Evolutionary conservation across 1,284 basidiomycete species (phyloP), one percentile per base, ranked within the genome.

Genomic region (Cutaneotrichosporon sp.): DNA sequence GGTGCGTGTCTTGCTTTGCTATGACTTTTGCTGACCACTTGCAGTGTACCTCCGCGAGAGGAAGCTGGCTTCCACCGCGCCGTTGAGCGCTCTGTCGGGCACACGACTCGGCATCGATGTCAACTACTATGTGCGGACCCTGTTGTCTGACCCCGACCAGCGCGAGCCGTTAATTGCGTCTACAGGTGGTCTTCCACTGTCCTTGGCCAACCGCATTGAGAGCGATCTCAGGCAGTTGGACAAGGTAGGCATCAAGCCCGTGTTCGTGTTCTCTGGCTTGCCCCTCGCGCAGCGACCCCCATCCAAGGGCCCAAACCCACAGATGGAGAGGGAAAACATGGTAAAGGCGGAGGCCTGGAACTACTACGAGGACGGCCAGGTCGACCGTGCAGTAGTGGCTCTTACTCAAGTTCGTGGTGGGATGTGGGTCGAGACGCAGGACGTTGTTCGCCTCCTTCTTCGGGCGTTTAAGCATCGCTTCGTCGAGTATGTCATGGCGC

Each of bases 41-140:
- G 9, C 73, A 93, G 90, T 81, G 71, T 89, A 89, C 72, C 80
- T 97, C 63, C 75, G 81, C 30, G 90, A 94, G 78, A 85, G 88
- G 72, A 90, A 91, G 76, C 86, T 94, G 66, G 75, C 88, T 57
- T 85, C 90, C 75, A 86, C 85, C 44, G 84, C 87, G 49, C 84
- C 90, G 22, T 82, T 99, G 51, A 84, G 82, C 55, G 83, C 87
- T 7, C 81, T 99, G 50, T 83, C 88, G 44, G 90, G 96, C 73
- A 90, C 93, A 49, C 87, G 96, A 49, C 84, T 99, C 23, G 94
- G 94, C 45, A 97, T 99, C 71, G 96, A 99, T 80, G 90, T 92
- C 8, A 85, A 88, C 14, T 85, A 88, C 76, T 98, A 97, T 76
- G 81, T 98, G 43, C 81, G 85, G 49, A 80, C 81, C 51, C 80